Evolutionary conservation across 2,329 filamentous ascomycete species (phyloP).

Genomic region (Uncinocarpus reesii): DNA sequence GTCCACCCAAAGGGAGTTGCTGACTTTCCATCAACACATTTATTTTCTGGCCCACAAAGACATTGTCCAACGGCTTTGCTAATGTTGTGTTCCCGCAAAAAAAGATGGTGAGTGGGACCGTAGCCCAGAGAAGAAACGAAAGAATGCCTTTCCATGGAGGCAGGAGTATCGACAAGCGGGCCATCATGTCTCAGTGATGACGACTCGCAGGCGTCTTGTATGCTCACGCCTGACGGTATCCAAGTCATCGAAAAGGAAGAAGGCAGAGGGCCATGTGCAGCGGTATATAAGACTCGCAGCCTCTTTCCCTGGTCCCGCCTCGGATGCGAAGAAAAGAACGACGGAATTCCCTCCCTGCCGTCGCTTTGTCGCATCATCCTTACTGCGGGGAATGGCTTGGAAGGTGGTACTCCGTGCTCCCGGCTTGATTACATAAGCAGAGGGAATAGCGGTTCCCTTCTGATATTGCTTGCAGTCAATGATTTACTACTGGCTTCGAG

Average conservation of each 20-base stretch:
- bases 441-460: neutral
- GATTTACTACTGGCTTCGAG: neutral
- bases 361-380: neutral
- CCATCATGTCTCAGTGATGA: neutral
- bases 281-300: too few relatives aligned
- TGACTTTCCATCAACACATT: constrained; percentile 15
- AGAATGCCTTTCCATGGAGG: neutral
- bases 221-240: too few relatives aligned
- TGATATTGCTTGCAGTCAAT: too few relatives aligned
- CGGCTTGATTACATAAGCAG: neutral
- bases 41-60: constrained; percentile 18
- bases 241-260: neutral
- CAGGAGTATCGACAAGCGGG: neutral
- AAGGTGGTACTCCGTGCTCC: neutral
- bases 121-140: constrained; percentile 6
- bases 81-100: constrained; percentile 20
- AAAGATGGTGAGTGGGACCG: constrained; percentile 12
- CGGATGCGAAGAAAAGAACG: too few relatives aligned
- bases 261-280: neutral
- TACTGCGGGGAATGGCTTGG: constrained; percentile 1
- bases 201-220: neutral
- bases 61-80: constrained; percentile 20
- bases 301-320: too few relatives aligned
- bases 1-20: constrained; percentile 14
- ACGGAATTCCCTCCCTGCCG: neutral